Evolutionary conservation across 2,329 filamentous ascomycete species (phyloP), one percentile per base, ranked within the genome.

Genomic region (Nothophoma quercina): DNA sequence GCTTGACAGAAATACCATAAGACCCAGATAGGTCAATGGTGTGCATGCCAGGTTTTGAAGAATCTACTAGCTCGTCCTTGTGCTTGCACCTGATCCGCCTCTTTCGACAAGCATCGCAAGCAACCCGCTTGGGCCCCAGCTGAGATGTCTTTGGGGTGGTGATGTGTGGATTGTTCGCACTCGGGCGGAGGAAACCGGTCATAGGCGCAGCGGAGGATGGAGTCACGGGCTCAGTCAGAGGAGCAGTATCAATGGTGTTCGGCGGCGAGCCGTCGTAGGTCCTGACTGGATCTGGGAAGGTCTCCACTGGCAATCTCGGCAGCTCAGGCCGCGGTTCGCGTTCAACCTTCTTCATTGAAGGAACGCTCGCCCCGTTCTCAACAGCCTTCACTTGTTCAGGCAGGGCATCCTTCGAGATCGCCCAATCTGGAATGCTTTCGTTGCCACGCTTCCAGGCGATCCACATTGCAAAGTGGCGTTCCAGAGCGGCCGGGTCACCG

Each of bases 381-480:
- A 58, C 59, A 3, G 58, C 55, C 7, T 73, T 68, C 15, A 55
- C 43, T 10, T 57, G 35, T 43, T 74, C 81, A 36, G 79, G 79
- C 35, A 84, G 76, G 13, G 80, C 76, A 36, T 79, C 79, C 59
- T 85, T 83, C 2, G 82, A 82, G 48, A 83, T 78, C 32, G 85
- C 85, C 85, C 85, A 88, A 35, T 81, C 76, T 23, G 85, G 84
- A 39, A 85, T 82, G 50, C 75, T 75, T 58, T 87, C 84, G 63
- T 87, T 86, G 9, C 86, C 86, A 47, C 83, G 81, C 68, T 88
- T 88, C 85, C 85, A 88, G 3, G 85, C 83, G 51, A 83, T 80
- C 86, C 86, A 88, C 50, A 87, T 77, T 5, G 84, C 85, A 59
- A 88, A 88, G 13, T 74, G 80, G 60, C 81, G 80, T 49, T 85